phyloP scores from a whole-genome alignment of 2,329 filamentous ascomycete species.

The Trichoderma citrinoviride region DNA sequence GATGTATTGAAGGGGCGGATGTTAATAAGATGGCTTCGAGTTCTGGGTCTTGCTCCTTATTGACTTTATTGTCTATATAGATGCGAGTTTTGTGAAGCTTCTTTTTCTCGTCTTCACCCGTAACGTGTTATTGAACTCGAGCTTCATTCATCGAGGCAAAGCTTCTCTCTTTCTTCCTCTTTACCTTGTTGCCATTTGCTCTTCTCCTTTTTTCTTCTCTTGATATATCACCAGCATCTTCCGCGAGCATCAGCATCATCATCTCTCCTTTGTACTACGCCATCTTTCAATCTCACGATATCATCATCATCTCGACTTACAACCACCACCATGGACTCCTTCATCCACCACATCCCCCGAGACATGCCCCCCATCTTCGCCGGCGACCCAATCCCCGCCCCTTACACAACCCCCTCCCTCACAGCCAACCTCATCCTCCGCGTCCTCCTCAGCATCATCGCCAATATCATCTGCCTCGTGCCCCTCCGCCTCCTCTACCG shows the following conservation, averaged over 20 bases:
- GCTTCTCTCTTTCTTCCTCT: neutral
- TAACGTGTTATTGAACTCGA: neutral
- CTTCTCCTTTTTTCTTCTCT: neutral
- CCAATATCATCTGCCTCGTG: conserved; percentile 48
- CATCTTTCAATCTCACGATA: neutral
- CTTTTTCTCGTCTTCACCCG: neutral
- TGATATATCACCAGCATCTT: neutral
- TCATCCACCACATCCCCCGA: neutral
- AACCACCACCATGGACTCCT: neutral
- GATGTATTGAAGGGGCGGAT: neutral
- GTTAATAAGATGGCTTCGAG: neutral
- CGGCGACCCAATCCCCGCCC: neutral
- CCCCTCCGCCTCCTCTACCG: conserved; percentile 51
- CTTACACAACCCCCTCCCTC: conserved; percentile 33
- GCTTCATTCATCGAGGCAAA: neutral
- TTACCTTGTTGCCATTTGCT: neutral
- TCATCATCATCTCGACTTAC: neutral
- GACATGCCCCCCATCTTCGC: conserved; percentile 23
- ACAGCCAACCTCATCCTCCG: conserved; percentile 49
- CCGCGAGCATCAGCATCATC: too few relatives aligned
- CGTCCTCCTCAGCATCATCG: conserved; percentile 46
- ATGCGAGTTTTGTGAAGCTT: neutral
- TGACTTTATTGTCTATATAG: conserved; percentile 5
- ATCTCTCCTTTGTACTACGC: neutral
- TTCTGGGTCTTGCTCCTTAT: neutral